Evolutionary conservation across 179 eudicot species (phyloP), one percentile per base, ranked within the genome.

Genomic region (Spergularia azorica): DNA sequence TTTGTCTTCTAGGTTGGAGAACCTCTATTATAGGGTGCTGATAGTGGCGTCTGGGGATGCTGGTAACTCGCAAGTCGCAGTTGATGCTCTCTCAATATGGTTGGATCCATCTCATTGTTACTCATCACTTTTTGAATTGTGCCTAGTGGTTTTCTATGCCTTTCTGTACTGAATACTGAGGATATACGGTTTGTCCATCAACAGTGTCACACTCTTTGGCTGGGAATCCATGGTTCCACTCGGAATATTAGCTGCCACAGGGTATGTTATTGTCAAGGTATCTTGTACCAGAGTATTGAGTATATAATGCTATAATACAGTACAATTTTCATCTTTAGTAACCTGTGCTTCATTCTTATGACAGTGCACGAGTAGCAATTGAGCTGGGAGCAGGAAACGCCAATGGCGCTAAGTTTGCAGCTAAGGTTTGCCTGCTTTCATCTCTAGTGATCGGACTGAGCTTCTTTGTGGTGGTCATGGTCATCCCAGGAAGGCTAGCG

Each of bases 351-450:
- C 39, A 2, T 67, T 74, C 15, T 43, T 69, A 50, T 21, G 8
- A 36, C 83, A 89, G 89, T 12, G 90, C 88, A 21, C 84, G 90
- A 51, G 89, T 89, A 64, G 85, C 93, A 71, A 89, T 87, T 48
- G 93, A 89, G 80, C 79, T 89, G 26, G 93, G 93, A 61, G 89
- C 88, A 64, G 89, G 88, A 66, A 87, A 86, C 77, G 80, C 79
- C 41, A 77, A 66, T 52, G 87, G 82, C 15, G 90, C 90, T 39
- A 87, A 81, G 78, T 86, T 86, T 74, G 86, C 93, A 6, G 83
- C 84, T 60, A 78, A 71, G 61, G 79, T 89, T 56, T 79, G 89
- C 36, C 62, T 87, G 73, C 20, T 83, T 70, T 79, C 81, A 73
- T 84, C 90, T 5, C 43, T 84, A 13, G 50, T 82, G 9, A 78